Conservation (phyloP, 441 rosid genomes). For the Pelargonium australe region DNA sequence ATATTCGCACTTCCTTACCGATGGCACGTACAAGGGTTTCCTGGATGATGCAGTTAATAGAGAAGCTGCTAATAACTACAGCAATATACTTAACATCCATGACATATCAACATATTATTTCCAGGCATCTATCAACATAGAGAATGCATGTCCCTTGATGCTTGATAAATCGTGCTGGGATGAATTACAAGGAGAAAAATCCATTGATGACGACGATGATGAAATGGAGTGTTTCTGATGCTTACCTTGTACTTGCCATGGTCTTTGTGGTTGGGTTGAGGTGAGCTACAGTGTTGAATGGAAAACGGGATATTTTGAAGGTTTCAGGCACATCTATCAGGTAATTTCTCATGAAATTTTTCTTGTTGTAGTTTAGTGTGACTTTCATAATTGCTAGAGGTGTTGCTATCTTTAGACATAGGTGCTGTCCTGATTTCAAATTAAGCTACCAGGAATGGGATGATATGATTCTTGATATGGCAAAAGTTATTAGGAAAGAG, state of each 20-base stretch:
- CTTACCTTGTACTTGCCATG: not conserved
- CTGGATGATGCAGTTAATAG: constrained; percentile 10
- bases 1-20: constrained; percentile 15
- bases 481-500: too few species aligned
- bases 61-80: constrained; percentile 12
- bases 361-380: too few species aligned
- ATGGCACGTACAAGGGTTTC: constrained; percentile 12
- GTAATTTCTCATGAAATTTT: too few species aligned
- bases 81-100: constrained; percentile 11
- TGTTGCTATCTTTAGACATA: too few species aligned
- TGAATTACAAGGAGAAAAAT: constrained; percentile 15
- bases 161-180: constrained; percentile 24
- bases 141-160: constrained; percentile 19
- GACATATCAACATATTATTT: constrained; percentile 23
- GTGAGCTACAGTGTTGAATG: too few species aligned
- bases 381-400: too few species aligned
- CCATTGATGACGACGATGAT: not conserved
- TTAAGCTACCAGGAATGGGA: too few species aligned
- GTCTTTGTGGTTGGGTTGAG: constrained; percentile 1
- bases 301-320: too few species aligned
- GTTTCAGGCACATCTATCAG: too few species aligned
- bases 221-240: constrained; percentile 19
- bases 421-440: too few species aligned
- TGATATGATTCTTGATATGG: too few species aligned
- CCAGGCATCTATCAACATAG: constrained; percentile 14